Evolutionary conservation across 1,284 basidiomycete genomes (phyloP).

Genomic region (Ganoderma sinense): DNA sequence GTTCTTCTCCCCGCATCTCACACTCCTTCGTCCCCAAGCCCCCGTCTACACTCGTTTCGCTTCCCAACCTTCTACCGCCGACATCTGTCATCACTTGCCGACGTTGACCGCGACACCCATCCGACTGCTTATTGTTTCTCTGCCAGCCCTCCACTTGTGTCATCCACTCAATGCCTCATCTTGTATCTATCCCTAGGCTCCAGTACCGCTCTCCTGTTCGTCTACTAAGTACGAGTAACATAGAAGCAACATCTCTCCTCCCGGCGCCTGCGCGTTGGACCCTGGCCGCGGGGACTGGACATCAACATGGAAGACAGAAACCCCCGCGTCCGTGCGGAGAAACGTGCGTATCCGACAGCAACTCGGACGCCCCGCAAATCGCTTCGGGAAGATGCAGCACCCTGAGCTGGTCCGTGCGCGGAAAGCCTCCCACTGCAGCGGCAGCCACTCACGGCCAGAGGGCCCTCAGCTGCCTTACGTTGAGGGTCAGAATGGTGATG

Average conservation of each 20-base stretch:
- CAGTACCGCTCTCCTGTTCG: constrained; percentile 23
- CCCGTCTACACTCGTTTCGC: constrained; percentile 7
- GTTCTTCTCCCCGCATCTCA: constrained; percentile 17
- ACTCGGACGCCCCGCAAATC: not conserved
- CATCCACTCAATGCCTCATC: constrained; percentile 21
- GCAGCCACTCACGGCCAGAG: constrained; percentile 1
- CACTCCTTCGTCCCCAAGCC: not conserved
- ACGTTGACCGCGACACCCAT: constrained; percentile 32
- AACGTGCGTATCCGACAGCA: constrained; percentile 13
- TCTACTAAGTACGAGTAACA: constrained; percentile 32
- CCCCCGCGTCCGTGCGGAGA: not conserved
- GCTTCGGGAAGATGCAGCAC: not conserved
- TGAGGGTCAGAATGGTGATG: constrained; percentile 24
- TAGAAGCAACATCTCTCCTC: constrained; percentile 26
- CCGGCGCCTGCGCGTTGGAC: not conserved
- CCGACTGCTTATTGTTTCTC: constrained; percentile 16
- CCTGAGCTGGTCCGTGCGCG: constrained; percentile 29
- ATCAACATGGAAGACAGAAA: not conserved
- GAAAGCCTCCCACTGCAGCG: constrained; percentile 7
- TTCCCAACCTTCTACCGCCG: constrained; percentile 5
- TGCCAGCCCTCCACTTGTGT: constrained; percentile 7
- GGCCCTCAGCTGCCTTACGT: constrained; percentile 17
- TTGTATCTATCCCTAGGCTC: constrained; percentile 32
- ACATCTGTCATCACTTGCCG: constrained; percentile 15
- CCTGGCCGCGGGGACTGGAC: not conserved